Percentiles rank a stretch among this genome's conserved stretches.
These are phyloP conservation scores for Saccharomyces kudriavzevii DNA, from an alignment of 805 yeast genomes.

Conservation along the genomic window DNA sequence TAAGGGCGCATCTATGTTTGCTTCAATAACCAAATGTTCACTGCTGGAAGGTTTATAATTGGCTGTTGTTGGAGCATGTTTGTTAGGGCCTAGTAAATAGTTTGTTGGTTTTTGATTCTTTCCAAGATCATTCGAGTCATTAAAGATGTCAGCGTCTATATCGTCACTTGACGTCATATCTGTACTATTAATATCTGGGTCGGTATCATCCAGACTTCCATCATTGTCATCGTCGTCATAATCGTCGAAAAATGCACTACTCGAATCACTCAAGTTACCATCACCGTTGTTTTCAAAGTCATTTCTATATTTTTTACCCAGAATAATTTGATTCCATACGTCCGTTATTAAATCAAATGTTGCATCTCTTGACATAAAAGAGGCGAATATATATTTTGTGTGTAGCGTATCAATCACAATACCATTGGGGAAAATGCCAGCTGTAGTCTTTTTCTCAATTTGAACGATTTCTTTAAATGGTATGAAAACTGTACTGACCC, in stretches of 20 bases:
- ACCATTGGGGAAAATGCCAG: conserved; percentile 66
- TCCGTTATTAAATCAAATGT: conserved; percentile 43
- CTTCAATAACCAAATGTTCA: conserved; percentile 52
- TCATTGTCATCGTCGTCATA: conserved; percentile 26
- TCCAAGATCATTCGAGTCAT: conserved; percentile 17
- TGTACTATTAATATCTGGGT: conserved; percentile 19
- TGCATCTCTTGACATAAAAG: conserved; percentile 53
- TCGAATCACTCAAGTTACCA: conserved; percentile 1
- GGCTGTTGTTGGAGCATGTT: conserved; percentile 43
- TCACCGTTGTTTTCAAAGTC: conserved; percentile 6
- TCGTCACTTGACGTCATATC: conserved; percentile 32
- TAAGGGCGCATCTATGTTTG: conserved; percentile 50
- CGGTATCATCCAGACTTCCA: conserved; percentile 16
- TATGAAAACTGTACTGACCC: conserved; percentile 51
- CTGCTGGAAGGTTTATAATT: conserved; percentile 38
- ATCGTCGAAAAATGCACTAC: conserved; percentile 4
- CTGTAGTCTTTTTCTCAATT: conserved; percentile 57
- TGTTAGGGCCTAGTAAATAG: conserved; percentile 32
- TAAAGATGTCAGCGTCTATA: conserved; percentile 9
- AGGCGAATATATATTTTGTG: conserved; percentile 55
- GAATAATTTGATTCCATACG: conserved; percentile 48
- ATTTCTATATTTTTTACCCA: conserved; percentile 16
- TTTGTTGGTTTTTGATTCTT: not conserved
- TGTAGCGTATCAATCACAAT: conserved; percentile 56
- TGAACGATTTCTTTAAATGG: conserved; percentile 56